These are phyloP conservation scores for Chaetomium olivaceum DNA, from an alignment of 2,329 filamentous ascomycete genomes.

Conservation along the genomic window DNA sequence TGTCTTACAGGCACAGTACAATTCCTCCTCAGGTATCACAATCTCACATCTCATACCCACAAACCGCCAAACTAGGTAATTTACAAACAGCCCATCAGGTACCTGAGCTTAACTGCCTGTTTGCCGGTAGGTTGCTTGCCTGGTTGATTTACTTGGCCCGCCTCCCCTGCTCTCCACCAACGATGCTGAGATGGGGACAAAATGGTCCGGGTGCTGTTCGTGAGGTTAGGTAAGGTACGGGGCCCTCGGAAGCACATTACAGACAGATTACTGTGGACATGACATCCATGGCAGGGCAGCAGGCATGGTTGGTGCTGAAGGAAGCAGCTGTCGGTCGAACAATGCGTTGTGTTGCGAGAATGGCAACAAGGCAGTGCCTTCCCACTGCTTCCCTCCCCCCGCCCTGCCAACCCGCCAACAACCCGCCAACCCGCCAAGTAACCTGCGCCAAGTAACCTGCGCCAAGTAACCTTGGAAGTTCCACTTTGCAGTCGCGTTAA, in stretches of 20 bases:
- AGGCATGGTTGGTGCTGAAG: background rate
- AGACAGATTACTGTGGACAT: background rate
- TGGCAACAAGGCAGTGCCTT: background rate
- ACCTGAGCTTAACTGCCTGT: background rate
- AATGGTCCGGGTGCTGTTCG: background rate
- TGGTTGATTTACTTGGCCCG: background rate
- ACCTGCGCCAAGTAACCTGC: background rate
- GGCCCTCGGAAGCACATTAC: background rate
- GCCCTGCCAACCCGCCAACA: too few species aligned
- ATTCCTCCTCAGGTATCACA: background rate
- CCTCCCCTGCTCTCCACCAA: too few species aligned
- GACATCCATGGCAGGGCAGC: too few species aligned
- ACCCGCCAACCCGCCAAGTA: too few species aligned
- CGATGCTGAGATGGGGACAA: background rate
- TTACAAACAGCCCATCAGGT: background rate
- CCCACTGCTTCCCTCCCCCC: too few species aligned
- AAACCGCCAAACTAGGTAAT: background rate
- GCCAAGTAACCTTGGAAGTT: background rate
- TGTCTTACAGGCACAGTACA: background rate
- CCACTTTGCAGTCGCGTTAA: conserved; percentile 17
- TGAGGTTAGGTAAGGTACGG: background rate
- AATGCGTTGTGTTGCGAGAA: background rate
- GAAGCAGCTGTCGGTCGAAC: background rate
- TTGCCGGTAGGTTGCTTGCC: background rate
- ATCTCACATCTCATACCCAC: background rate